Percentiles rank a stretch among this genome's conserved stretches.
phyloP scores from a whole-genome alignment of 768 basidiomycete genomes.

The Dioszegia aurantiaca region DNA sequence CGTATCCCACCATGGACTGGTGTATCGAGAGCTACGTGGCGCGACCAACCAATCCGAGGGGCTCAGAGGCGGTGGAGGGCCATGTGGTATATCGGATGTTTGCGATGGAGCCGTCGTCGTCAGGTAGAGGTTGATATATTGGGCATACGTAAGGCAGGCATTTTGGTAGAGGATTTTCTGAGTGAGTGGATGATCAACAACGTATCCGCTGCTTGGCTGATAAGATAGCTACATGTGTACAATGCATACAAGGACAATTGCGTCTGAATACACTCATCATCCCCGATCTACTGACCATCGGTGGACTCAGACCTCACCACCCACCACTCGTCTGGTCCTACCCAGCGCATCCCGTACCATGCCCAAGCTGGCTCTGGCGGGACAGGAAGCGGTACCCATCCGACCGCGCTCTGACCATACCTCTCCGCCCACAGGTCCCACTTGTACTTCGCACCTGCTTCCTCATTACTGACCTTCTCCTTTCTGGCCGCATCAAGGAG shows the following conservation, averaged over 20 bases:
- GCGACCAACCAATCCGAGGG: background rate
- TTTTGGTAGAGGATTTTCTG: no score
- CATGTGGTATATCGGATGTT: conserved; percentile 21
- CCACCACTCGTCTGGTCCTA: conserved; percentile 3
- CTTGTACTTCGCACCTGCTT: conserved; percentile 5
- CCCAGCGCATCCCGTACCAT: conserved; percentile 10
- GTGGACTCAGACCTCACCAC: background rate
- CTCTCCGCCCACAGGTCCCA: background rate
- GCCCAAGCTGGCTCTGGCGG: conserved; percentile 4
- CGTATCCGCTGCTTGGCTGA: background rate
- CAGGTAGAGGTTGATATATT: background rate
- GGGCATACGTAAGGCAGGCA: no score
- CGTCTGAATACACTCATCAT: no score
- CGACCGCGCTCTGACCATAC: background rate
- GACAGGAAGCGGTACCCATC: background rate
- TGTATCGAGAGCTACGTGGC: conserved; percentile 23
- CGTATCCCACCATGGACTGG: conserved; percentile 31
- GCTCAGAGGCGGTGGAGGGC: background rate
- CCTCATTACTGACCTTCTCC: conserved; percentile 2
- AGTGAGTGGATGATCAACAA: background rate
- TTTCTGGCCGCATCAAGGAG: background rate
- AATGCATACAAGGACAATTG: background rate
- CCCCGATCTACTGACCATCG: no score
- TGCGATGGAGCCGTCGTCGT: conserved; percentile 19
- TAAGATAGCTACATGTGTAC: background rate